Percentiles rank a stretch among this genome's conserved stretches.
These are phyloP conservation scores for Tillandsia leiboldiana DNA, from an alignment of 176 grass and related monocot species.

Conservation along the genomic window DNA sequence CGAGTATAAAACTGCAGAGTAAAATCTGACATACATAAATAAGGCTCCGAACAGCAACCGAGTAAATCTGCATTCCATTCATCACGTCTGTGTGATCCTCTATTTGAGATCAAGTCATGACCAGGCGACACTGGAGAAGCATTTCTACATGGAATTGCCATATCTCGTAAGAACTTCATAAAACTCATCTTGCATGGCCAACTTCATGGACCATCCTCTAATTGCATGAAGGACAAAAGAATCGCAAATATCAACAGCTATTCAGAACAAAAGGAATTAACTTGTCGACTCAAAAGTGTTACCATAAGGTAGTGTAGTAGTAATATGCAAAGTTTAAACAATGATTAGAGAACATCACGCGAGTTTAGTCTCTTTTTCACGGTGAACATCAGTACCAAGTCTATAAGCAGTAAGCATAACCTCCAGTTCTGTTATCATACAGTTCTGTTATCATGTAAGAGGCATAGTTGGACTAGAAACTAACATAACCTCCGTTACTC, in stretches of 20 bases:
- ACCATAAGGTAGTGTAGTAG: background rate
- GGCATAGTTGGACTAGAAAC: too few species aligned
- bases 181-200: background rate
- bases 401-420: background rate
- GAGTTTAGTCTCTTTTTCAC: background rate
- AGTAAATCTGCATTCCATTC: constrained; percentile 97
- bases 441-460: too few species aligned
- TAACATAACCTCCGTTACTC: too few species aligned
- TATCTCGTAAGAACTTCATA: constrained; percentile 7
- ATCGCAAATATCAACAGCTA: background rate
- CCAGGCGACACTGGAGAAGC: constrained; percentile 44
- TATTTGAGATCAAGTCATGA: constrained; percentile 33
- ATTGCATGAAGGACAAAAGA: background rate
- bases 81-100: constrained; percentile 37
- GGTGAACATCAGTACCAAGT: background rate
- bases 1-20: background rate
- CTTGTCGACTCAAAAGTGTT: background rate
- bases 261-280: background rate
- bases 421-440: too few species aligned
- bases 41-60: constrained; percentile 94
- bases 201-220: background rate
- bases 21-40: constrained; percentile 63
- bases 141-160: constrained; percentile 34
- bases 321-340: background rate
- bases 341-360: background rate